phyloP scores from a whole-genome alignment of 1,284 basidiomycete genomes.

The Uromyces viciae-fabae region DNA sequence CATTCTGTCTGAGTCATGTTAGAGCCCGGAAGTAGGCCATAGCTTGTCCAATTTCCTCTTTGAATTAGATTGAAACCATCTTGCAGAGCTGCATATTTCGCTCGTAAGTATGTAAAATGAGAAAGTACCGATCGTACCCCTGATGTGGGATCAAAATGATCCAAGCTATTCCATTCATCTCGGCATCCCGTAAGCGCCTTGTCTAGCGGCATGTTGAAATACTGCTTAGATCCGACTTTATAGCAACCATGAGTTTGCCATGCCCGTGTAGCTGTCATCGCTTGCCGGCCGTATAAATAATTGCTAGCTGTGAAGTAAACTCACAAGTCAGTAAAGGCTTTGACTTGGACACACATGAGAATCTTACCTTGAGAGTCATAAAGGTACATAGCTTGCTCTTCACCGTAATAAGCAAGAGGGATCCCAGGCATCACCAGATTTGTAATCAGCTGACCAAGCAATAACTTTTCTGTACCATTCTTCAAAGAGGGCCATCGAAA shows the following conservation, averaged over 20 bases:
- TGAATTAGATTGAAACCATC: constrained; percentile 77
- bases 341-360: constrained; percentile 60
- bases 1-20: constrained; percentile 73
- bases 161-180: constrained; percentile 81
- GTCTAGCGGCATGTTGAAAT: constrained; percentile 81
- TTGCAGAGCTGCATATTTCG: constrained; percentile 67
- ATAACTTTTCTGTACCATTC: constrained; percentile 72
- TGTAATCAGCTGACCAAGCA: constrained; percentile 71
- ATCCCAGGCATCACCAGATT: constrained; percentile 80
- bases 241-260: constrained; percentile 92
- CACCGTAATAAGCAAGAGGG: constrained; percentile 60
- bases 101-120: constrained; percentile 69
- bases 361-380: constrained; percentile 42
- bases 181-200: constrained; percentile 72
- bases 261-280: constrained; percentile 75
- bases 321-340: background rate
- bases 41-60: constrained; percentile 74
- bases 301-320: background rate
- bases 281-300: constrained; percentile 67
- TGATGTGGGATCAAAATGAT: constrained; percentile 87
- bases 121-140: constrained; percentile 69
- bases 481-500: constrained; percentile 83
- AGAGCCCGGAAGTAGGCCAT: constrained; percentile 73
- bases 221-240: constrained; percentile 76
- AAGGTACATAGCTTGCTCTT: constrained; percentile 45